Base-by-base conservation (phyloP, 2,329 filamentous ascomycete genomes). In the Aspergillus sp. region DNA sequence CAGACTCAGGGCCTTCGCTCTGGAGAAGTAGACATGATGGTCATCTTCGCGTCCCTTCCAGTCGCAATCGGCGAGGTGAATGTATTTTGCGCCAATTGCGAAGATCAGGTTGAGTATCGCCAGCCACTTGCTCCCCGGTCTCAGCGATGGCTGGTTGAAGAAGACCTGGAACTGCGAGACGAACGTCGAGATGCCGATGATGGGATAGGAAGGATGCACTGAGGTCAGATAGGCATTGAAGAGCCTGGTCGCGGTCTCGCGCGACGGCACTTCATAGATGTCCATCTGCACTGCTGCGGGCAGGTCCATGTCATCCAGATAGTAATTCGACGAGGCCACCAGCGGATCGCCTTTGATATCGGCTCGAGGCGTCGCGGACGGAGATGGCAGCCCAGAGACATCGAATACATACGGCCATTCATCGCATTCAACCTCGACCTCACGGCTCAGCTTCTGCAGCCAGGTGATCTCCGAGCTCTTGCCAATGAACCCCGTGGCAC, bases 61-160 rank as follows among this genome's bases (percentile, higher is more conserved):
- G 6, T 57, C 51, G 7, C 53, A 50, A 29, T 58, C 45, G 13
- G 55, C 53, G 15, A 64, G 44, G 15, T 63, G 53, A 7, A 51
- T 51, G 40, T 66, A 60, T 37, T 54, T 57, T 10, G 61, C 54
- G 11, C 53, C 58, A 36, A 65, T 59, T 8, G 63, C 63, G 37
- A 67, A 64, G 4, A 66, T 58, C 17, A 67, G 36, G 37, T 67
- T 66, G 19, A 66, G 43, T 17, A 64, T 64, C 10, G 64, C 58
- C 11, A 66, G 52, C 59, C 59, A 63, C 32, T 57, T 59, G 29
- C 51, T 58, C 4, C 58, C 59, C 4, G 60, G 58, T 8, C 48
- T 54, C 13, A 62, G 33, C 11, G 47, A 45, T 1, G 49, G 48
- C 13, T 55, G 48, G 20, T 42, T 52, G 35, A 54, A 58, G 37